These are phyloP conservation scores for Chaetomium cochliodes DNA, from an alignment of 495 filamentous ascomycete species.

Conservation along the genomic window DNA sequence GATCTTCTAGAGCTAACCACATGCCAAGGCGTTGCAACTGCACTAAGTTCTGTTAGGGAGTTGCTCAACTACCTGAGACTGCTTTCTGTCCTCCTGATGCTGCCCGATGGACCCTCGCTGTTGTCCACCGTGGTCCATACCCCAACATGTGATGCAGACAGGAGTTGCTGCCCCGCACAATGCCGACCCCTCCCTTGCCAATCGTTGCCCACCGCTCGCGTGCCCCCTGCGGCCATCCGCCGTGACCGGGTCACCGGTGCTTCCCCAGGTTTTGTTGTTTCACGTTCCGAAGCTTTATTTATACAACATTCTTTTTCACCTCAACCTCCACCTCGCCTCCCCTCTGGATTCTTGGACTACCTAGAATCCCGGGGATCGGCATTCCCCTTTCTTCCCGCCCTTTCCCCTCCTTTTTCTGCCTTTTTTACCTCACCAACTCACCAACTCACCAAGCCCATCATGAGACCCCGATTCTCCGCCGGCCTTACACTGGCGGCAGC, in stretches of 20 bases:
- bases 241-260: not conserved
- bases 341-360: not conserved
- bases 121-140: not conserved
- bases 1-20: not conserved
- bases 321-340: not conserved
- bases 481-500: not conserved
- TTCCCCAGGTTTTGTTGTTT: not conserved
- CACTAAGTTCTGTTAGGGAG: not conserved
- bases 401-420: not conserved
- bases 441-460: not conserved
- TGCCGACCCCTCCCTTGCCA: not conserved
- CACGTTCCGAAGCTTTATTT: not conserved
- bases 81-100: not conserved
- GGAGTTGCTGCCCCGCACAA: not conserved
- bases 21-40: not conserved
- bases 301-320: not conserved
- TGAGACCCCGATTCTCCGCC: not conserved
- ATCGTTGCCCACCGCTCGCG: not conserved
- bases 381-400: not conserved
- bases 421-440: too few species aligned
- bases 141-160: not conserved
- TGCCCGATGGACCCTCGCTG: not conserved
- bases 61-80: too few species aligned
- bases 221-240: not conserved
- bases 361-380: too few species aligned